phyloP scores from a whole-genome alignment of 345 rosid species.

The Alliaria petiolata region DNA sequence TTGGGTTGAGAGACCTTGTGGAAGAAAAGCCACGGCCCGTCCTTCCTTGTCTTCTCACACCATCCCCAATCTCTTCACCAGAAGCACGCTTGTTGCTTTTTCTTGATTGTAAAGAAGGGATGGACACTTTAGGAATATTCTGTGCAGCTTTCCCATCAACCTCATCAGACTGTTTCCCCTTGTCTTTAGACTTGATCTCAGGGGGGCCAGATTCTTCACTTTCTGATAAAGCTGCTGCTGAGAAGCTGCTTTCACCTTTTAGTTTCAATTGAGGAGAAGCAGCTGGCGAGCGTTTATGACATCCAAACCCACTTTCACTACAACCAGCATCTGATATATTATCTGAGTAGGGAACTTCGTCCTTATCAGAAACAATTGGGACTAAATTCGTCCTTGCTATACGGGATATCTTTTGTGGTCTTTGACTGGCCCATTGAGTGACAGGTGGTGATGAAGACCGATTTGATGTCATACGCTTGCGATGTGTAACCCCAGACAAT shows the following conservation, averaged over 20 bases:
- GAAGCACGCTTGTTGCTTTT: conserved; percentile 63
- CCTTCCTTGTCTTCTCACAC: conserved; percentile 83
- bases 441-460: conserved; percentile 82
- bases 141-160: conserved; percentile 67
- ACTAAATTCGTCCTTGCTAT: conserved; percentile 71
- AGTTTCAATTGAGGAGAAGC: conserved; percentile 52
- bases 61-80: conserved; percentile 75
- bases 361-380: conserved; percentile 70
- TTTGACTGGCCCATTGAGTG: conserved; percentile 81
- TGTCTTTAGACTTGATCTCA: conserved; percentile 72
- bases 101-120: conserved; percentile 53
- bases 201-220: conserved; percentile 87
- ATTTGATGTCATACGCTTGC: conserved; percentile 62
- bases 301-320: conserved; percentile 68
- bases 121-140: conserved; percentile 60
- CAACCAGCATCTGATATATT: conserved; percentile 60
- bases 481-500: conserved; percentile 59
- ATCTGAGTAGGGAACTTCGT: too few relatives aligned
- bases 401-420: conserved; percentile 84
- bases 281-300: conserved; percentile 51
- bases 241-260: conserved; percentile 64
- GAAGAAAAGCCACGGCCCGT: conserved; percentile 66
- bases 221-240: conserved; percentile 76
- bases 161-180: conserved; percentile 66
- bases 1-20: conserved; percentile 59